Evolutionary conservation across 179 eudicot genomes (phyloP), one percentile per base, ranked within the genome.

Genomic region (Beta corolliflora): DNA sequence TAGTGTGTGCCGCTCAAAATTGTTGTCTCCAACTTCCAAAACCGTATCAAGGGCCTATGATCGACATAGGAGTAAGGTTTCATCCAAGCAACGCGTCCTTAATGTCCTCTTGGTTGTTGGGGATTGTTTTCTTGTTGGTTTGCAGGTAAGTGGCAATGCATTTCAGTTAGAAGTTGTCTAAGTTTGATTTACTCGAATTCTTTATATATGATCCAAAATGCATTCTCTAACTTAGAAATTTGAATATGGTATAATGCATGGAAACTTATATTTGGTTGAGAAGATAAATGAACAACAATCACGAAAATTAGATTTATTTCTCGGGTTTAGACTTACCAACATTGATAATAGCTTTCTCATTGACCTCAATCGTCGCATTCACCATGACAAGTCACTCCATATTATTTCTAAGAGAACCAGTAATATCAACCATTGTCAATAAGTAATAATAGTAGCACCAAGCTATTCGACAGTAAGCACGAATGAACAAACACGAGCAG

Each of bases 51-150:
- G 87, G 86, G 99, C 99, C 18, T 96, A 96, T 89, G 99, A 96
- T 82, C 84, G 88, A 2, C 93, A 94, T 74, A 87, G 94, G 90
- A 92, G 84, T 87, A 92, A 88, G 87, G 80, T 91, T 60, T 91
- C 99, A 5, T 94, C 98, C 70, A 96, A 96, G 86, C 95, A 93
- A 77, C 93, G 97, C 5, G 91, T 87, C 12, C 96, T 96, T 68
- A 96, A 94, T 83, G 83, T 93, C 58, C 88, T 94, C 75, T 85
- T 96, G 89, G 99, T 96, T 55, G 98, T 90, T 55, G 99, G 99
- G 11, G 99, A 96, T 82, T 96, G 99, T 74, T 82, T 92, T 73
- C 88, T 96, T 31, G 99, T 96, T 85, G 99, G 99, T 87, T 90
- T 96, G 63, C 99, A 96, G 99, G 99, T 96, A 80, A 79, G 79